Evolutionary conservation across 176 grass and related monocot species (phyloP).

Genomic region (Rhynchospora tenuis): DNA sequence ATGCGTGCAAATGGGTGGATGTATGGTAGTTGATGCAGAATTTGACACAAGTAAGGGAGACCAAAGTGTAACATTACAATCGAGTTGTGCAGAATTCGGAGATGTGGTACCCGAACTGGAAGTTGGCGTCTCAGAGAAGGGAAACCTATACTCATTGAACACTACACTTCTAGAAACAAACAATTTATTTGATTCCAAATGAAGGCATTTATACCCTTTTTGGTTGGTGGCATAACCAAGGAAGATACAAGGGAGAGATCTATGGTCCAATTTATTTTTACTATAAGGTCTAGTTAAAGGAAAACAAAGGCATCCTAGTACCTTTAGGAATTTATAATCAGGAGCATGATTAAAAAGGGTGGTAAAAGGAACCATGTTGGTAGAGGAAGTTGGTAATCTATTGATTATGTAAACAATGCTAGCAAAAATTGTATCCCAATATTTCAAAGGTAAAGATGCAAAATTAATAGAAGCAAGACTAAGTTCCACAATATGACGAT

Average conservation of each 20-base stretch:
- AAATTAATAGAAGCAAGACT: not conserved
- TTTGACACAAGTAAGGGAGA: too few species aligned
- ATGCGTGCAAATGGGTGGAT: too few species aligned
- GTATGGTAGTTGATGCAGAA: too few species aligned
- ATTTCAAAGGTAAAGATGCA: not conserved
- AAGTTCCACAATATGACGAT: not conserved
- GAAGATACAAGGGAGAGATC: not conserved
- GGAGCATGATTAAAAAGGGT: not conserved
- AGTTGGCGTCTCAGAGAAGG: not conserved
- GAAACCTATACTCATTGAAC: not conserved
- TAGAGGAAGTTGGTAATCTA: not conserved
- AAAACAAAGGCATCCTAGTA: not conserved
- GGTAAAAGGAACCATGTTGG: not conserved
- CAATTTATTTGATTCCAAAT: not conserved
- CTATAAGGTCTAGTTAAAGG: not conserved
- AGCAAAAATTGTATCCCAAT: not conserved
- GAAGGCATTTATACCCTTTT: not conserved
- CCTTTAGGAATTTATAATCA: not conserved
- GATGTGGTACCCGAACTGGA: not conserved
- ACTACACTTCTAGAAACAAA: not conserved
- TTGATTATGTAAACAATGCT: not conserved
- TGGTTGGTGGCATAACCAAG: not conserved
- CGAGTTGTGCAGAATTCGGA: fast-evolving
- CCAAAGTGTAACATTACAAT: too few species aligned
- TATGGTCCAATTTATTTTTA: not conserved